phyloP scores from a whole-genome alignment of 1,139 yeast genomes.

The Sugiyamaella sp. region DNA sequence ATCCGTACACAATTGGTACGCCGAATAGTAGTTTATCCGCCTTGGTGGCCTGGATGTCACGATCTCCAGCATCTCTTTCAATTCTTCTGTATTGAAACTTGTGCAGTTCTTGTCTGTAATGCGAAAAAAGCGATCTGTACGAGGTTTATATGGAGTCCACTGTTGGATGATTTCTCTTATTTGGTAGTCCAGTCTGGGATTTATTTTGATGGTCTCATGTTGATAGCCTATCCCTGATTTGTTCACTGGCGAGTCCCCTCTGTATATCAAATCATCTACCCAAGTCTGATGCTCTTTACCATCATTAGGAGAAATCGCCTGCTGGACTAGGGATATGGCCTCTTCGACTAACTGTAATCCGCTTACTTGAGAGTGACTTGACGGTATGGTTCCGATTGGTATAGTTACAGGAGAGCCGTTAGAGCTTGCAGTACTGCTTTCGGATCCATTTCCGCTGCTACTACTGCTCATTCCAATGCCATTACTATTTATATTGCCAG shows the following conservation, averaged over 20 bases:
- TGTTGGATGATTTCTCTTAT: slow-evolving; percentile 28
- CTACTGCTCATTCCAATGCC: slow-evolving; percentile 13
- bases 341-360: slow-evolving; percentile 18
- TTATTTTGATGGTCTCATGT: slow-evolving; percentile 11
- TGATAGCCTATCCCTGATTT: slow-evolving; percentile 20
- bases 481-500: neutral
- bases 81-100: slow-evolving; percentile 31
- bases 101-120: slow-evolving; percentile 32
- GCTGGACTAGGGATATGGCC: slow-evolving; percentile 24
- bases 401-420: slow-evolving; percentile 16
- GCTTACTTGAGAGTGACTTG: neutral
- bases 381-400: slow-evolving; percentile 1
- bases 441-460: slow-evolving; percentile 11
- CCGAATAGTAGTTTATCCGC: slow-evolving; percentile 33
- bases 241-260: slow-evolving; percentile 17
- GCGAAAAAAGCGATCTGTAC: slow-evolving; percentile 33
- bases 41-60: slow-evolving; percentile 35
- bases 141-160: slow-evolving; percentile 30
- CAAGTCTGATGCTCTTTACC: slow-evolving; percentile 27
- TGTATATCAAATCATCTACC: slow-evolving; percentile 21
- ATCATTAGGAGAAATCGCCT: slow-evolving; percentile 23
- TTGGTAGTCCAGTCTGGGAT: slow-evolving; percentile 15
- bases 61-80: slow-evolving; percentile 32
- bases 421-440: slow-evolving; percentile 11
- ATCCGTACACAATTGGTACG: slow-evolving; percentile 34